Evolutionary conservation across 805 yeast genomes (phyloP).

Genomic region (Zygosaccharomyces lentus): DNA sequence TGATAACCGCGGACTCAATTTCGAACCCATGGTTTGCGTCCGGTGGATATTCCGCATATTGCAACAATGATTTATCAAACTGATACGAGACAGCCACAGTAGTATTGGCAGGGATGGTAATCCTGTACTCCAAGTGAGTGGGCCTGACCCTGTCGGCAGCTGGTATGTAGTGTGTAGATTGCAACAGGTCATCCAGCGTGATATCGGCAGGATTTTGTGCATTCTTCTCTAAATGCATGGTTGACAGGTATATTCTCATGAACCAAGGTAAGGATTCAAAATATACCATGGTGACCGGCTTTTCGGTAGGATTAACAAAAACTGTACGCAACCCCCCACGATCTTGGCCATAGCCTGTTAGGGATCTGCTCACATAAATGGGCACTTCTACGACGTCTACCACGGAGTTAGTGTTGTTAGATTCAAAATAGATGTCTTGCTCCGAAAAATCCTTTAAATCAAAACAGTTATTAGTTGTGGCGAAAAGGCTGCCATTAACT

Average conservation of each 20-base stretch:
- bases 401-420: conserved; percentile 45
- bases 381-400: conserved; percentile 49
- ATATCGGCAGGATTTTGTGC: conserved; percentile 18
- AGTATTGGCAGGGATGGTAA: conserved; percentile 61
- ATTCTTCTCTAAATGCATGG: conserved; percentile 43
- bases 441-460: conserved; percentile 27
- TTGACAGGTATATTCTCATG: conserved; percentile 75
- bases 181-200: conserved; percentile 39
- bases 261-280: conserved; percentile 92
- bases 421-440: conserved; percentile 34
- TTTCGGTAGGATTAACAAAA: conserved; percentile 59
- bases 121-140: conserved; percentile 67
- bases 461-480: conserved; percentile 38
- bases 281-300: conserved; percentile 51
- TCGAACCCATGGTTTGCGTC: conserved; percentile 98
- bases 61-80: conserved; percentile 81
- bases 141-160: conserved; percentile 79
- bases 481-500: conserved; percentile 28
- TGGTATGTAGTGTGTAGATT: conserved; percentile 60
- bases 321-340: conserved; percentile 82
- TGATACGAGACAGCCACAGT: conserved; percentile 62
- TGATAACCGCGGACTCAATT: conserved; percentile 82
- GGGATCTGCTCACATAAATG: conserved; percentile 70
- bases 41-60: conserved; percentile 94
- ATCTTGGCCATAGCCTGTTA: conserved; percentile 90